These are phyloP conservation scores for Lobulomyces angularis DNA, from an alignment of 192 early-diverging fungal genomes.

Conservation along the genomic window DNA sequence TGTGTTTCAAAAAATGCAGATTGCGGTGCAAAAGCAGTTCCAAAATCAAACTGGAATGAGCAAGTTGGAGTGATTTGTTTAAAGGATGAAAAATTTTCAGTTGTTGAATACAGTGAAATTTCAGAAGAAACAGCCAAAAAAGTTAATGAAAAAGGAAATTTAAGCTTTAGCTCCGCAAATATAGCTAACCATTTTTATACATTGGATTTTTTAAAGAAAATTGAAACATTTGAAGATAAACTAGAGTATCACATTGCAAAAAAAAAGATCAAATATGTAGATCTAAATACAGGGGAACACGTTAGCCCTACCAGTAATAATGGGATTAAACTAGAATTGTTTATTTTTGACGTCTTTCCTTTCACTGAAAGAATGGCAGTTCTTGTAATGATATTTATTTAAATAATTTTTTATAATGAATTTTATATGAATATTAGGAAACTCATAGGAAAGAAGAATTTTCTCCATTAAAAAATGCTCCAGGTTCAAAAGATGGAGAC, in stretches of 20 bases:
- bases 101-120: slow-evolving; percentile 98
- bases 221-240: slow-evolving; percentile 66
- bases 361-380: slow-evolving; percentile 79
- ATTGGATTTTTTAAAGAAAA: slow-evolving; percentile 71
- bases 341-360: slow-evolving; percentile 99
- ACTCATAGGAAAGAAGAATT: slow-evolving; percentile 90
- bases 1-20: slow-evolving; percentile 76
- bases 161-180: slow-evolving; percentile 85
- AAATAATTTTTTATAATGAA: too few species aligned
- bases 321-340: slow-evolving; percentile 97
- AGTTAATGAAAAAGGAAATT: slow-evolving; percentile 49
- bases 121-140: slow-evolving; percentile 53
- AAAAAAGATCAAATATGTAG: slow-evolving; percentile 94
- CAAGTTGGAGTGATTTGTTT: slow-evolving; percentile 91
- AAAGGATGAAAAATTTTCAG: slow-evolving; percentile 65
- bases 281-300: slow-evolving; percentile 58
- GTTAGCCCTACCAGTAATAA: slow-evolving; percentile 68
- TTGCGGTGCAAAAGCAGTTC: slow-evolving; percentile 90
- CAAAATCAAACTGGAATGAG: slow-evolving; percentile 73
- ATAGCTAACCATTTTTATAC: slow-evolving; percentile 99
- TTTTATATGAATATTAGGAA: too few species aligned
- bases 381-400: too few species aligned
- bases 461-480: slow-evolving; percentile 94
- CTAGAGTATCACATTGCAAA: slow-evolving; percentile 94
- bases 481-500: slow-evolving; percentile 66